Evolutionary conservation across 108 stramenopile genomes (phyloP).

Genomic region (Aurantiochytrium sp.): DNA sequence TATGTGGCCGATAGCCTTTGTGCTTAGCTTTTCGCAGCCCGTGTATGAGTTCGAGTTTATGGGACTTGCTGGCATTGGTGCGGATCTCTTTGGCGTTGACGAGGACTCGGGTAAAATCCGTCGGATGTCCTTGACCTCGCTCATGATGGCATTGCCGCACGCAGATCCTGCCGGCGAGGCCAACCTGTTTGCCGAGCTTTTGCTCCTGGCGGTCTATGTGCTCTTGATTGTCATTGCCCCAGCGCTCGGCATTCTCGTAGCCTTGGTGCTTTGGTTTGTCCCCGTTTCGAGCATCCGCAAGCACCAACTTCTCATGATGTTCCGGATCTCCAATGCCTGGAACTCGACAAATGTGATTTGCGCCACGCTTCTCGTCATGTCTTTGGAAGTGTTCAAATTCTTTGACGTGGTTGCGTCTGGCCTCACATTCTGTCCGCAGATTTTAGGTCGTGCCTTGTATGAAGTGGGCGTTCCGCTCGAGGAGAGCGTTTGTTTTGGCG

Average conservation of each 20-base stretch:
- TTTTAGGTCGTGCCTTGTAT: background rate
- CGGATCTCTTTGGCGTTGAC: background rate
- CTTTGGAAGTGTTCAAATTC: background rate
- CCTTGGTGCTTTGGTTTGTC: background rate
- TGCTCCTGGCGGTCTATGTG: background rate
- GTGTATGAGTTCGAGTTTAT: background rate
- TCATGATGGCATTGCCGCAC: background rate
- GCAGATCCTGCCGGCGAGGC: background rate
- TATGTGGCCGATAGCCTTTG: background rate
- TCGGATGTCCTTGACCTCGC: background rate
- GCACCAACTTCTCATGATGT: background rate
- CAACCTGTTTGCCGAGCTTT: background rate
- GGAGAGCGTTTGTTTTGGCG: background rate
- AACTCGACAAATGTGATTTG: conserved; percentile 14
- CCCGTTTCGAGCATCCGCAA: background rate
- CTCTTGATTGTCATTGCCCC: background rate
- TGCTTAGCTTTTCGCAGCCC: background rate
- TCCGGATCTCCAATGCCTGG: background rate
- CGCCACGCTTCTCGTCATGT: background rate
- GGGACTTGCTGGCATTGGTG: background rate
- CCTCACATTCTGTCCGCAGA: background rate
- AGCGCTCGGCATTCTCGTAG: background rate
- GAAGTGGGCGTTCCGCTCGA: background rate
- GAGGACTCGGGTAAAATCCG: background rate
- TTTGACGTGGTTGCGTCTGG: conserved; percentile 9